phyloP scores from a whole-genome alignment of 441 rosid genomes.

The Populus hybrid region DNA sequence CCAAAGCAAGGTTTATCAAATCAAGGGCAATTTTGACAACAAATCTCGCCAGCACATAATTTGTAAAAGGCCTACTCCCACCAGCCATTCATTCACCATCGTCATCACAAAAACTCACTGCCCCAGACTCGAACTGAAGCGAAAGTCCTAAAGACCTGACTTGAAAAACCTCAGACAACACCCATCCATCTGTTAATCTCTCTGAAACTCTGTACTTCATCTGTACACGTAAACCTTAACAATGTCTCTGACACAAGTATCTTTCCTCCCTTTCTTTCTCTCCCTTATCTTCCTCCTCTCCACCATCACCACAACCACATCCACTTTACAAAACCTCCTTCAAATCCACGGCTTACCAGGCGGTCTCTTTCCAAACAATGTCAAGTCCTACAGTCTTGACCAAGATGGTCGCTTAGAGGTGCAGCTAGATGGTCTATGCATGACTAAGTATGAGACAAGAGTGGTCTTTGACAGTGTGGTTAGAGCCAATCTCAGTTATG shows the following conservation, averaged over 20 bases:
- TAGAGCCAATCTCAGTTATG: conserved; percentile 81
- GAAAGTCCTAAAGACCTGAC: conserved; percentile 1
- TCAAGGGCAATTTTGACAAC: neutral
- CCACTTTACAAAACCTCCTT: conserved; percentile 59
- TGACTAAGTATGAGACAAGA: conserved; percentile 71
- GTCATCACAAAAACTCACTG: conserved; percentile 5
- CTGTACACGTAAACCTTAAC: neutral
- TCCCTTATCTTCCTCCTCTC: conserved; percentile 25
- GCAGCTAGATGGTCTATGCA: conserved; percentile 59
- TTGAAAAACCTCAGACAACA: neutral
- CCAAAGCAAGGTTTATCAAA: neutral
- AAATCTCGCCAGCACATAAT: conserved; percentile 23
- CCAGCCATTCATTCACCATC: conserved; percentile 1
- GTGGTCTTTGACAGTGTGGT: conserved; percentile 72
- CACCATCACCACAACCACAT: conserved; percentile 14
- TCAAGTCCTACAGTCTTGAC: conserved; percentile 53
- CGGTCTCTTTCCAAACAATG: conserved; percentile 74
- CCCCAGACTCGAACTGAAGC: neutral
- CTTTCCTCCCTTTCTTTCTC: conserved; percentile 26
- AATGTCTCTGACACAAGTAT: conserved; percentile 41
- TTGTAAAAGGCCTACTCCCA: conserved; percentile 12
- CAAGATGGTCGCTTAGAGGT: conserved; percentile 60
- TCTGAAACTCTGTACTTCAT: conserved; percentile 2
- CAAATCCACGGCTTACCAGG: conserved; percentile 78
- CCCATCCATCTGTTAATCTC: neutral